These are phyloP conservation scores for Apiospora sp. DNA, from an alignment of 2,329 filamentous ascomycete species.

Conservation along the genomic window DNA sequence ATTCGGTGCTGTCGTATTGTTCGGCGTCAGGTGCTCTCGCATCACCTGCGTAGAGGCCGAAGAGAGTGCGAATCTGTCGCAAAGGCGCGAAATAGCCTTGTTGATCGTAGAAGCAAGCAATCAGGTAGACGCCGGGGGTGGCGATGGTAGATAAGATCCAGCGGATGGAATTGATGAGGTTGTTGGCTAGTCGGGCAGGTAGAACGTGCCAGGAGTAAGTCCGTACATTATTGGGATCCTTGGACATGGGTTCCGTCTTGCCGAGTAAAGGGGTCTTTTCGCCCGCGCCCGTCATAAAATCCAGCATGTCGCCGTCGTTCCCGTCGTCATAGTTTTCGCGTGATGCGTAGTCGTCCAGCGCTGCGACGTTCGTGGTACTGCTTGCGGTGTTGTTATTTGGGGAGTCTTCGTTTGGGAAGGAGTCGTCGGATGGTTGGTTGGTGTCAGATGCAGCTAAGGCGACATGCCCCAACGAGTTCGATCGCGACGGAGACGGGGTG, in stretches of 20 bases:
- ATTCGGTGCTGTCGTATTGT: slow-evolving; percentile 42
- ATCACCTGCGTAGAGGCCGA: slow-evolving; percentile 46
- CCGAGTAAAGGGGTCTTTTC: slow-evolving; percentile 77
- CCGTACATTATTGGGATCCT: slow-evolving; percentile 44
- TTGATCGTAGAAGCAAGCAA: slow-evolving; percentile 84
- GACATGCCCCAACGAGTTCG: slow-evolving; percentile 66
- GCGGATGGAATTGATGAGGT: slow-evolving; percentile 77
- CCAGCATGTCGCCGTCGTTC: slow-evolving; percentile 42
- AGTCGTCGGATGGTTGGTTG: slow-evolving; percentile 34
- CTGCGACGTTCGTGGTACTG: slow-evolving; percentile 35
- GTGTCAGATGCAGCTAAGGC: slow-evolving; percentile 55
- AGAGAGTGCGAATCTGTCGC: slow-evolving; percentile 72
- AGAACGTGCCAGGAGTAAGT: slow-evolving; percentile 62
- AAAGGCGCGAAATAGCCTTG: slow-evolving; percentile 82
- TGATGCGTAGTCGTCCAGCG: slow-evolving; percentile 46
- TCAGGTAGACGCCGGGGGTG: slow-evolving; percentile 81
- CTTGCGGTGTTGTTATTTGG: slow-evolving; percentile 31
- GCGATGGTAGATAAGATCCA: slow-evolving; percentile 82
- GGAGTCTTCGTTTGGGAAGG: slow-evolving; percentile 41
- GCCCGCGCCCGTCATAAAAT: slow-evolving; percentile 44
- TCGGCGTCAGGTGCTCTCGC: slow-evolving; percentile 49
- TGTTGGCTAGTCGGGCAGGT: slow-evolving; percentile 74
- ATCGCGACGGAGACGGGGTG: slow-evolving; percentile 63
- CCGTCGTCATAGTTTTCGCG: slow-evolving; percentile 44
- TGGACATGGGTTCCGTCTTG: slow-evolving; percentile 38